These are phyloP conservation scores for Gossypium thurberi DNA, from an alignment of 345 rosid species.

Conservation along the genomic window DNA sequence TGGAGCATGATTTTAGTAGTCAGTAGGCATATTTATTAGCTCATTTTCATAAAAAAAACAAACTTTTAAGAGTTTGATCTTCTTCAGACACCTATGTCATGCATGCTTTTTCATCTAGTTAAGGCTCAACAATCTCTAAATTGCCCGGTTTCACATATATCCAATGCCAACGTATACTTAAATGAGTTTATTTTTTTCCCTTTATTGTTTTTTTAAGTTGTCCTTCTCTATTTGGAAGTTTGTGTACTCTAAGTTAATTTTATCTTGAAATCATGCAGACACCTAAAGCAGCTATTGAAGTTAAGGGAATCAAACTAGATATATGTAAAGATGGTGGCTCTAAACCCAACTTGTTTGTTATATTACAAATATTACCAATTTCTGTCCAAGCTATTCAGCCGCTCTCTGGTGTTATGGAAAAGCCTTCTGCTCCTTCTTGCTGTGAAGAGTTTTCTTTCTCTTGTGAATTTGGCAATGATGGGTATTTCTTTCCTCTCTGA, in stretches of 20 bases:
- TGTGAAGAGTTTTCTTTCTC: constrained; percentile 78
- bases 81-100: constrained; percentile 7
- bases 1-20: not conserved
- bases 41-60: not conserved
- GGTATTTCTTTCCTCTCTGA: constrained; percentile 37
- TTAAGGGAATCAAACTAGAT: constrained; percentile 70
- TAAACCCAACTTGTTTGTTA: constrained; percentile 52
- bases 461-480: constrained; percentile 78
- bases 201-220: not conserved
- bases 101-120: not conserved
- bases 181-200: not conserved
- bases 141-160: not conserved
- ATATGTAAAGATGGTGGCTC: constrained; percentile 75
- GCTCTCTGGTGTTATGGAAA: constrained; percentile 41
- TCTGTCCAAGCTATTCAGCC: constrained; percentile 41
- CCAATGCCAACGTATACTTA: not conserved
- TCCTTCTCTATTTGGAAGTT: constrained; percentile 1
- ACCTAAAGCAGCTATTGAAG: constrained; percentile 49
- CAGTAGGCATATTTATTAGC: not conserved
- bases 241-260: not conserved
- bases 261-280: constrained; percentile 48
- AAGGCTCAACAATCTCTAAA: not conserved
- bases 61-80: not conserved
- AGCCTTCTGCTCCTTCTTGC: constrained; percentile 57
- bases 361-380: constrained; percentile 65